phyloP scores from a whole-genome alignment of 495 filamentous ascomycete species.

The Penicillium mononematosum region DNA sequence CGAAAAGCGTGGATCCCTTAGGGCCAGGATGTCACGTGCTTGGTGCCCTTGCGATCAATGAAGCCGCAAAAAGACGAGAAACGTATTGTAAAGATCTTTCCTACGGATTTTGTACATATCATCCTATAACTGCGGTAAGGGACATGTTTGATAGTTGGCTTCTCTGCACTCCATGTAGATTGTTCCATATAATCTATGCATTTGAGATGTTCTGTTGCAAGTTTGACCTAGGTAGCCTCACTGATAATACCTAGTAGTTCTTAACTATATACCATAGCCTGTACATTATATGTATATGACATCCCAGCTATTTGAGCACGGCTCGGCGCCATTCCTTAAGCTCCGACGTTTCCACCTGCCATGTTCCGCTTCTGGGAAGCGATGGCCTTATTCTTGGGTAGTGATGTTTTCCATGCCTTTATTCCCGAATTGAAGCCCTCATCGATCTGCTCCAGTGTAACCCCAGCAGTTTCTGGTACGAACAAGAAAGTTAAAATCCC shows the following conservation, averaged over 20 bases:
- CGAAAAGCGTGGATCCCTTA: background rate
- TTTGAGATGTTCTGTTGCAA: background rate
- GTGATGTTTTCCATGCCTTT: constrained; percentile 29
- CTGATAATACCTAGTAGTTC: background rate
- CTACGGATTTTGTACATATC: background rate
- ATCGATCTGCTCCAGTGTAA: constrained; percentile 35
- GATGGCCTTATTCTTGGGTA: constrained; percentile 18
- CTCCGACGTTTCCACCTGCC: background rate
- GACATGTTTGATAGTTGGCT: background rate
- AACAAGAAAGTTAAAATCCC: constrained; percentile 21
- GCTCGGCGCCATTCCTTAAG: background rate
- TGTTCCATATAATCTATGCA: background rate
- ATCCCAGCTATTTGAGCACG: background rate
- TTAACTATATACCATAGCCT: background rate
- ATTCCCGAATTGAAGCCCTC: constrained; percentile 25
- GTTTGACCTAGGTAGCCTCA: background rate
- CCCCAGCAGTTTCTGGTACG: constrained; percentile 30
- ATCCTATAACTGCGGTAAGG: background rate
- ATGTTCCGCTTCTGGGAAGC: background rate
- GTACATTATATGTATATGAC: background rate
- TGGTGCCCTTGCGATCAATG: background rate
- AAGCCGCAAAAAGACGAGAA: background rate
- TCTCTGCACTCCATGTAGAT: background rate
- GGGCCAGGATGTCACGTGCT: background rate
- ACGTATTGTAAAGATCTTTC: background rate